Percentiles rank a stretch among this genome's conserved stretches.
phyloP scores from a whole-genome alignment of 2,329 filamentous ascomycete species.

The Exophiala spinifera region DNA sequence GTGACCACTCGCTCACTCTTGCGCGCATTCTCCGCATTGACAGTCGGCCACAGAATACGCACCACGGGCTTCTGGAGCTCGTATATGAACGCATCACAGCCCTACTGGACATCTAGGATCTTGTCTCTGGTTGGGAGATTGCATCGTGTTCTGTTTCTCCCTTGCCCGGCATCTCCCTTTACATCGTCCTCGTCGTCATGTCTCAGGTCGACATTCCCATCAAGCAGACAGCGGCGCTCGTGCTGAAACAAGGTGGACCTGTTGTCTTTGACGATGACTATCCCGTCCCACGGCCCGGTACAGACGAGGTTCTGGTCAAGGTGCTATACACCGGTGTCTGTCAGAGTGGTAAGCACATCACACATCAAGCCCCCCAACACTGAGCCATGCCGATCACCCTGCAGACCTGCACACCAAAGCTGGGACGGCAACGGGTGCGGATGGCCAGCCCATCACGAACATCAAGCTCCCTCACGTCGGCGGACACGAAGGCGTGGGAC shows the following conservation, averaged over 20 bases:
- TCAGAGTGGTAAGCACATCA: conserved; percentile 40
- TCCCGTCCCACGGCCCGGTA: conserved; percentile 39
- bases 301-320: conserved; percentile 45
- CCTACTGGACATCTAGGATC: neutral
- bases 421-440: conserved; percentile 38
- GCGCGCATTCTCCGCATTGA: too few species aligned
- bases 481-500: conserved; percentile 46
- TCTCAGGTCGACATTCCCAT: conserved; percentile 14
- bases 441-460: conserved; percentile 42
- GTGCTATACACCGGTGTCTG: conserved; percentile 47
- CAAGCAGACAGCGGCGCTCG: conserved; percentile 41
- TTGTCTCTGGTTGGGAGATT: neutral
- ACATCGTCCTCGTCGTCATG: conserved; percentile 4
- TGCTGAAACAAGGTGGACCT: conserved; percentile 40
- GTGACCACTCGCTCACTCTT: too few species aligned
- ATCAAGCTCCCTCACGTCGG: conserved; percentile 48
- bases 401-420: conserved; percentile 42
- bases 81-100: too few species aligned
- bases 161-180: too few species aligned
- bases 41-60: too few species aligned
- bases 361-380: neutral
- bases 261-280: conserved; percentile 43
- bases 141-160: neutral
- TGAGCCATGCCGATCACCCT: neutral
- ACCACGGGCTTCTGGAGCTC: too few species aligned